phyloP scores from a whole-genome alignment of 1,284 basidiomycete species.

The Sphagnurus paluster region DNA sequence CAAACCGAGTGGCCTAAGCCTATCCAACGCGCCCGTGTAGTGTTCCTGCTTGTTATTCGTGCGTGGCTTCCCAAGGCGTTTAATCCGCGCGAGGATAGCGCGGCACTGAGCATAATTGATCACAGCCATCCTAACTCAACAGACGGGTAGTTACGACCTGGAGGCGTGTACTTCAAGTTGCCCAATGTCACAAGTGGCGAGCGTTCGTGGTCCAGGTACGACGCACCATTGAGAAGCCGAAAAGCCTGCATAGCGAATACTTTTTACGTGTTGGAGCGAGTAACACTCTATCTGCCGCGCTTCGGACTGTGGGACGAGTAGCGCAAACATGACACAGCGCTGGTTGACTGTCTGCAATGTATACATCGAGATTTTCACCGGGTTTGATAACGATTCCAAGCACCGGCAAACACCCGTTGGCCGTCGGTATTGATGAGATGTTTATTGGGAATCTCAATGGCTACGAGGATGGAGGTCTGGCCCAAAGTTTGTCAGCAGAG shows the following conservation, averaged over 20 bases:
- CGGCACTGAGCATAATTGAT: slow-evolving; percentile 11
- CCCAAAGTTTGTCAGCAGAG: too few relatives aligned
- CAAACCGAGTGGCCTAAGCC: slow-evolving; percentile 28
- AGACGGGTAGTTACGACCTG: not conserved
- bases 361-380: too few relatives aligned
- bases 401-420: too few relatives aligned
- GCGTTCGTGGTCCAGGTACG: not conserved
- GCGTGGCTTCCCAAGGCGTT: slow-evolving; percentile 16
- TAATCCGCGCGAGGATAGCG: slow-evolving; percentile 25
- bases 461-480: too few relatives aligned
- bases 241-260: not conserved
- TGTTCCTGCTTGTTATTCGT: slow-evolving; percentile 8
- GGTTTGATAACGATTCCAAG: too few relatives aligned
- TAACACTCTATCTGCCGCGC: too few relatives aligned
- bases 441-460: too few relatives aligned
- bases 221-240: not conserved
- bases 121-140: slow-evolving; percentile 4
- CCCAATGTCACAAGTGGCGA: not conserved
- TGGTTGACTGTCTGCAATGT: too few relatives aligned
- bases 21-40: slow-evolving; percentile 22
- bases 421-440: too few relatives aligned
- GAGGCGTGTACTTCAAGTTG: not conserved
- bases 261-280: not conserved
- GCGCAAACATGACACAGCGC: too few relatives aligned
- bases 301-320: too few relatives aligned